Evolutionary conservation across 495 filamentous ascomycete species (phyloP).

Genomic region (Penicillium lividum): DNA sequence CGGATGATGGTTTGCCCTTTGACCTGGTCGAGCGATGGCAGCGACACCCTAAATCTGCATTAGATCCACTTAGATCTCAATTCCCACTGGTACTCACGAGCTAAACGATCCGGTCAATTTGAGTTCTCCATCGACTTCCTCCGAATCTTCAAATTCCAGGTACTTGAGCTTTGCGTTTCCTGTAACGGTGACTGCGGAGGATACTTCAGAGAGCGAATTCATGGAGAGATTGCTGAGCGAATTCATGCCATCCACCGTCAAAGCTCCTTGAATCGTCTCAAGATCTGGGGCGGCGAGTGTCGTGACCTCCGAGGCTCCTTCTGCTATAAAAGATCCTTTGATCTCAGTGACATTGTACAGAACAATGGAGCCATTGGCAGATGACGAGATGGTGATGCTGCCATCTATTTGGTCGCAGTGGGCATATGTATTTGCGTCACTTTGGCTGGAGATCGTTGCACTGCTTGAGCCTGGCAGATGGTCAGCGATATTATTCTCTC

Average conservation of each 20-base stretch:
- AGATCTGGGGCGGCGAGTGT: conserved; percentile 24
- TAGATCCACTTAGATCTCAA: no score
- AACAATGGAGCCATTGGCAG: conserved; percentile 27
- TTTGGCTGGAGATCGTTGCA: conserved; percentile 32
- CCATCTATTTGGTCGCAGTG: conserved; percentile 30
- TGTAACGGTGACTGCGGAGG: conserved; percentile 23
- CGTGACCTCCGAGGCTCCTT: conserved; percentile 21
- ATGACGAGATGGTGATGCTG: conserved; percentile 28
- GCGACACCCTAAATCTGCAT: conserved; percentile 21
- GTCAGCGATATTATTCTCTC: neutral
- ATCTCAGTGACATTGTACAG: conserved; percentile 29
- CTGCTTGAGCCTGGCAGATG: conserved; percentile 23
- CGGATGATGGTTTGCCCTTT: conserved; percentile 26
- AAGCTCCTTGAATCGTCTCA: conserved; percentile 22
- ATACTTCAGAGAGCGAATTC: conserved; percentile 18
- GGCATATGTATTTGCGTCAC: conserved; percentile 26
- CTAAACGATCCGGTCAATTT: conserved; percentile 29
- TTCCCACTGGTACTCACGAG: conserved; percentile 17
- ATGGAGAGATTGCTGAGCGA: conserved; percentile 21
- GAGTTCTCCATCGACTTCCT: conserved; percentile 30
- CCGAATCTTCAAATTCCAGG: conserved; percentile 25
- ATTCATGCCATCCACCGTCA: conserved; percentile 26
- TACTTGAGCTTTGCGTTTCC: conserved; percentile 25
- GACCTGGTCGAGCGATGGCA: conserved; percentile 29
- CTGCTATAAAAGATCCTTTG: conserved; percentile 26